Conservation (phyloP, 495 filamentous ascomycete species). For the Penicillium waksmanii region DNA sequence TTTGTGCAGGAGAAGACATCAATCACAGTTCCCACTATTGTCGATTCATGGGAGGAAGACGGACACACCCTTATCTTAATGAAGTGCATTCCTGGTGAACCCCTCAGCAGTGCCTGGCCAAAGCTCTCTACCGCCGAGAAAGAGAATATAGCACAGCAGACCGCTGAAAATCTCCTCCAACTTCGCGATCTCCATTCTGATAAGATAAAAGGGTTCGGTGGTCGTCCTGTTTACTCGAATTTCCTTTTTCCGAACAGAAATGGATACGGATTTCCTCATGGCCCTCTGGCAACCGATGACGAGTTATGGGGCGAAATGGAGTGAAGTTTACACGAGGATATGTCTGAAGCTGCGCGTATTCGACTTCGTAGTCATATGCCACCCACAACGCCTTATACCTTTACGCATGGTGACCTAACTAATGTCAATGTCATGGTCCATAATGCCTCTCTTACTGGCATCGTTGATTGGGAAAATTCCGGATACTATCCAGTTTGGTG, state of each 20-base stretch:
- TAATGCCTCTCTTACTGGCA: conserved; percentile 23
- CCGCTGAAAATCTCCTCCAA: conserved; percentile 33
- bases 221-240: conserved; percentile 19
- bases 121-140: conserved; percentile 23
- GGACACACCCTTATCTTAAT: conserved; percentile 47
- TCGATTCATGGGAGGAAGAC: conserved; percentile 43
- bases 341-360: conserved; percentile 9
- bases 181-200: conserved; percentile 33
- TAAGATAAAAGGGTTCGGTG: conserved; percentile 28
- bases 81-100: conserved; percentile 44
- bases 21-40: conserved; percentile 54
- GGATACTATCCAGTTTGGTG: conserved; percentile 34
- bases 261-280: conserved; percentile 18
- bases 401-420: conserved; percentile 42
- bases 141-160: conserved; percentile 33
- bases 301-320: conserved; percentile 30
- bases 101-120: conserved; percentile 27
- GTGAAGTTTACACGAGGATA: neutral
- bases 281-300: conserved; percentile 31
- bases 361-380: conserved; percentile 32
- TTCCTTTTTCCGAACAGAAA: conserved; percentile 17
- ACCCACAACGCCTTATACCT: conserved; percentile 32
- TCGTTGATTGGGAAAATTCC: conserved; percentile 32
- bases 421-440: conserved; percentile 43
- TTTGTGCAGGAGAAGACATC: conserved; percentile 51